Percentiles rank a stretch among this genome's conserved stretches.
These are phyloP conservation scores for Neonectria hederae DNA, from an alignment of 2,329 filamentous ascomycete genomes.

Conservation along the genomic window DNA sequence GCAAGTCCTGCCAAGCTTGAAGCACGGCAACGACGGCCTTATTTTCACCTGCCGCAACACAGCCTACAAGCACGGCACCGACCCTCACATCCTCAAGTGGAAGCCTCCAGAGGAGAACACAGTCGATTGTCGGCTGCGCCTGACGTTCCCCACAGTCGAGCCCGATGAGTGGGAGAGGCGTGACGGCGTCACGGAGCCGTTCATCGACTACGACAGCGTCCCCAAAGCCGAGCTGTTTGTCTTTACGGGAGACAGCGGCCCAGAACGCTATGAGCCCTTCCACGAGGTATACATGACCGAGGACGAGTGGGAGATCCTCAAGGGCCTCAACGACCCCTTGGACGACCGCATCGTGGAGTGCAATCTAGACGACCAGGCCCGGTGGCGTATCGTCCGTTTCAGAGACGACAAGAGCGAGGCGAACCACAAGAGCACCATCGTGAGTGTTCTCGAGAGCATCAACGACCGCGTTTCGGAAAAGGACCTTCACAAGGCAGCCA, in stretches of 20 bases:
- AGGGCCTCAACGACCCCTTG: constrained; percentile 76
- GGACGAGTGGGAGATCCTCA: constrained; percentile 85
- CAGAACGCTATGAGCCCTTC: constrained; percentile 70
- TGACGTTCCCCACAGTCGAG: constrained; percentile 78
- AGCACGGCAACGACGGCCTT: constrained; percentile 94
- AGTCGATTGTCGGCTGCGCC: constrained; percentile 85
- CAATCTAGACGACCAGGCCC: constrained; percentile 75
- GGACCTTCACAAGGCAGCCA: constrained; percentile 77
- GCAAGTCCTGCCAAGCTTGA: constrained; percentile 81
- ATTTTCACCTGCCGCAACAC: constrained; percentile 96
- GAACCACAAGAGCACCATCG: constrained; percentile 86
- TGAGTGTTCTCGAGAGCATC: constrained; percentile 90
- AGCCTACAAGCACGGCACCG: constrained; percentile 88
- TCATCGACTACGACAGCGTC: constrained; percentile 80
- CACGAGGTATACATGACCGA: constrained; percentile 74
- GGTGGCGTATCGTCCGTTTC: constrained; percentile 90
- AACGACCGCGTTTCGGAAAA: constrained; percentile 83
- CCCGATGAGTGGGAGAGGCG: constrained; percentile 74
- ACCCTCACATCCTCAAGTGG: constrained; percentile 96
- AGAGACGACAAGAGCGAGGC: constrained; percentile 92
- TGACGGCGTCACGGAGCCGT: constrained; percentile 70
- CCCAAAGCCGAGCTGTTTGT: constrained; percentile 79
- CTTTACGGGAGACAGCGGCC: constrained; percentile 66
- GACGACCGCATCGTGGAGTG: constrained; percentile 92
- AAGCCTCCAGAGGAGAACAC: constrained; percentile 96